Evolutionary conservation across 345 rosid species (phyloP).

Genomic region (Populus tremula): DNA sequence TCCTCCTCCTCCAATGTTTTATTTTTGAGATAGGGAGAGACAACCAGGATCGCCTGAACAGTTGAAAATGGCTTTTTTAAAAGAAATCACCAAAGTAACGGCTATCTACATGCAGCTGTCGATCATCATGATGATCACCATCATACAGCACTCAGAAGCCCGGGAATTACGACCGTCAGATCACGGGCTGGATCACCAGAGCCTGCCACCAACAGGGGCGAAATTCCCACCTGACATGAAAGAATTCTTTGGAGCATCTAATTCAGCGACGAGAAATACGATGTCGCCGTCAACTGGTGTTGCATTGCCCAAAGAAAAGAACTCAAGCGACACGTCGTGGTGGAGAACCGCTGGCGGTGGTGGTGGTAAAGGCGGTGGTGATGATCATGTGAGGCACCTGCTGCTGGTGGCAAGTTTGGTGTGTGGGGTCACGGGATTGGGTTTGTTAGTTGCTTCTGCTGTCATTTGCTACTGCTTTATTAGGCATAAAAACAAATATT

Average conservation of each 20-base stretch:
- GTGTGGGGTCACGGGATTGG: slow-evolving; percentile 61
- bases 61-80: not conserved
- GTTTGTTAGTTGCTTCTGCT: slow-evolving; percentile 47
- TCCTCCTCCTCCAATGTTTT: too few relatives aligned
- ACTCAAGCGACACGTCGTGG: slow-evolving; percentile 42
- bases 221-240: slow-evolving; percentile 43
- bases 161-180: slow-evolving; percentile 67
- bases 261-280: not conserved
- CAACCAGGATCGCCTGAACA: not conserved
- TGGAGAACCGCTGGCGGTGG: slow-evolving; percentile 23
- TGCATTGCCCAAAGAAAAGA: slow-evolving; percentile 48
- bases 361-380: slow-evolving; percentile 2
- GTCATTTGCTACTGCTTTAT: slow-evolving; percentile 38
- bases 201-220: slow-evolving; percentile 32
- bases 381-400: slow-evolving; percentile 53
- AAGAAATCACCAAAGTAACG: not conserved
- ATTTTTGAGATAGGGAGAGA: not conserved
- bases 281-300: not conserved
- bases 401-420: slow-evolving; percentile 58
- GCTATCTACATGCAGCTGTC: not conserved
- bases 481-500: slow-evolving; percentile 19
- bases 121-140: not conserved
- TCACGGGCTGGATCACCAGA: slow-evolving; percentile 64
- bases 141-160: slow-evolving; percentile 1
- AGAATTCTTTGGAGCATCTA: slow-evolving; percentile 44